Base-by-base conservation (phyloP, 2,329 filamentous ascomycete species). In the Fusarium cyanostomum region DNA sequence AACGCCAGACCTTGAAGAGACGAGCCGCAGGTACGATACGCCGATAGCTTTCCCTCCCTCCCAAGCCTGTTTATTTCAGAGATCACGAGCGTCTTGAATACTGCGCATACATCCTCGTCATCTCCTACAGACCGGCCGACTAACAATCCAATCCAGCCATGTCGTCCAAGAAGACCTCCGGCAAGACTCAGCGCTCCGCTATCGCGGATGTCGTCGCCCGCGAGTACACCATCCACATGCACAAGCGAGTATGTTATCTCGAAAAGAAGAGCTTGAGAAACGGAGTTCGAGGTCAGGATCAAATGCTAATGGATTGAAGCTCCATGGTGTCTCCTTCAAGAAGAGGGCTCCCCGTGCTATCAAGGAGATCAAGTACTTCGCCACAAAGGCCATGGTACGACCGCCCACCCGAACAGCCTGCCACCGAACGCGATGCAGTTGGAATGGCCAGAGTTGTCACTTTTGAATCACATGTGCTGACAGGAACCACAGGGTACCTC, bases 201-300 rank as follows among this genome's bases (percentile, higher is more conserved):
- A 97, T 99, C 83, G 90, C 92, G 83, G 94, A 99, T 84, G 96
- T 99, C 80, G 94, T 99, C 82, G 90, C 95, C 78, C 92, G 95
- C 88, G 96, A 99, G 88, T 99, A 99, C 90, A 99, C 95, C 83
- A 98, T 99, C 86, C 94, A 99, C 89, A 86, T 99, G 77, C 95
- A 99, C 92, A 98, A 97, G 92, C 91, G 94, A 71, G 77, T 79
- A 78, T 57, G 76, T 78, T 64, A 13, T 41, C 45, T 30, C 46
- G 53, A 56, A 18, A 12, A 59, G 9, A 42, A 38, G 45, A 59
- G 57, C 64, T 56, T 52, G 44, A 56, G 13, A 38, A 61, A 28
- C 9, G 50, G 53, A 64, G 54, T 48, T 59, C 27, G 27, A 50
- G 34, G 8, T 42, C 18, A 43, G 33, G 54, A 55, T 39, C 24